Evolutionary conservation across 1,139 yeast genomes (phyloP).

Genomic region (Saccharomycopsis phalli): DNA sequence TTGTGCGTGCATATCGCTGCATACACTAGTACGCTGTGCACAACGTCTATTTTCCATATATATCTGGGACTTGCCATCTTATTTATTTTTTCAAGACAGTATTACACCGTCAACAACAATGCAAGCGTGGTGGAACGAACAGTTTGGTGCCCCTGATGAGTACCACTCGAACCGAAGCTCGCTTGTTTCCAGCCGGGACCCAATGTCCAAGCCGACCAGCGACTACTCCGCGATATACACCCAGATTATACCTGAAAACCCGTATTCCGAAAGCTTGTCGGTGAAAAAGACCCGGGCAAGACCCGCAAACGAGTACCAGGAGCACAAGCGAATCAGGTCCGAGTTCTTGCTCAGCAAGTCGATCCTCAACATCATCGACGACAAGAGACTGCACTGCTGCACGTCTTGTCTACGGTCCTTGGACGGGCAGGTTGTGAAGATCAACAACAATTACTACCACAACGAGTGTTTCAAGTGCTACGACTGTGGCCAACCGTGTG

Average conservation of each 20-base stretch:
- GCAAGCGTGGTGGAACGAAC: slow-evolving; percentile 16
- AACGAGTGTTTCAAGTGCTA: slow-evolving; percentile 49
- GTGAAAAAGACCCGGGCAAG: background rate
- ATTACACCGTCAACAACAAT: no score
- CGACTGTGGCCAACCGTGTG: slow-evolving; percentile 48
- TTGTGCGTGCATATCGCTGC: background rate
- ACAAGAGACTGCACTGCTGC: slow-evolving; percentile 1
- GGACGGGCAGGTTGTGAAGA: slow-evolving; percentile 1
- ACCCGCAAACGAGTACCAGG: slow-evolving; percentile 7
- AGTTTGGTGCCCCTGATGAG: slow-evolving; percentile 4
- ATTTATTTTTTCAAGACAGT: background rate
- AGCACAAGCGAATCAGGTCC: slow-evolving; percentile 8
- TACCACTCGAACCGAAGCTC: background rate
- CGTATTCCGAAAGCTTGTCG: slow-evolving; percentile 3
- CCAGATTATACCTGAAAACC: slow-evolving; percentile 3
- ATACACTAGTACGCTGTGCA: slow-evolving; percentile 1
- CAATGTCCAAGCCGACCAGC: background rate
- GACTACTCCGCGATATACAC: slow-evolving; percentile 1
- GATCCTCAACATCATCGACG: slow-evolving; percentile 12
- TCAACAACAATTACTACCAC: slow-evolving; percentile 26
- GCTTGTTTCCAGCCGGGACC: background rate
- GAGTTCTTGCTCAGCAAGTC: slow-evolving; percentile 11
- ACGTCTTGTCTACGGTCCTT: background rate
- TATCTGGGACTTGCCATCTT: background rate
- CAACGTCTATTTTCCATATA: slow-evolving; percentile 1